A percentile compares a stretch with the other conserved stretches of the same genome.
Conservation (phyloP, 23 red algal genomes). For the Pyropia yezoensis region DNA sequence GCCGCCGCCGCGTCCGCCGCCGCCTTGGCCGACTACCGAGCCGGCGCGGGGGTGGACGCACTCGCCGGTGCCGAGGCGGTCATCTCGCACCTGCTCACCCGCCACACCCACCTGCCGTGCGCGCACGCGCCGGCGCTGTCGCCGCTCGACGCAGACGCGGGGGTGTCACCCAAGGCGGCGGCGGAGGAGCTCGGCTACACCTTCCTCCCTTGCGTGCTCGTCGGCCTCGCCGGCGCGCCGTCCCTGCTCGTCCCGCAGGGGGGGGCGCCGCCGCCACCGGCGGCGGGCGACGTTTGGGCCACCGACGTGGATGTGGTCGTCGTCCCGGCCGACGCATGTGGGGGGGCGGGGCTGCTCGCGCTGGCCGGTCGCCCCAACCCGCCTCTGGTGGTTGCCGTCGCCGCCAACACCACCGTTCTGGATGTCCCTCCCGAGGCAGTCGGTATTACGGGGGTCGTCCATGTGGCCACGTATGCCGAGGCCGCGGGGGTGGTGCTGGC, state of each 20-base stretch:
- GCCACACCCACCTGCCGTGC: constrained; percentile 63
- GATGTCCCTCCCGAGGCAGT: constrained; percentile 25
- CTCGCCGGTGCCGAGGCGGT: constrained; percentile 94
- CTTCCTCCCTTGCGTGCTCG: constrained; percentile 89
- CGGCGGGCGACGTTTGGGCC: constrained; percentile 12
- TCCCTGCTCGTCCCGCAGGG: constrained; percentile 2
- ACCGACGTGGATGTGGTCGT: constrained; percentile 68
- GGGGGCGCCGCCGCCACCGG: neutral
- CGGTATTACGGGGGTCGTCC: constrained; percentile 27
- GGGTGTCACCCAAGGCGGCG: constrained; percentile 72
- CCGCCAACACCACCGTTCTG: constrained; percentile 61
- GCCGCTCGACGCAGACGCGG: constrained; percentile 34
- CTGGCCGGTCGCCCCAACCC: constrained; percentile 16
- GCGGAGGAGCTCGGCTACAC: constrained; percentile 99
- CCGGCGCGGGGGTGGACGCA: constrained; percentile 77
- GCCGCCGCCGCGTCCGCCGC: neutral
- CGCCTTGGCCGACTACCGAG: constrained; percentile 49
- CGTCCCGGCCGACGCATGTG: constrained; percentile 47
- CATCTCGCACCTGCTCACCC: constrained; percentile 72
- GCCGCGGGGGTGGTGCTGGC: constrained; percentile 79
- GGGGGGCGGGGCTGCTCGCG: constrained; percentile 25
- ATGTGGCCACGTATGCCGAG: constrained; percentile 75
- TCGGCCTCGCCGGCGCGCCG: constrained; percentile 76
- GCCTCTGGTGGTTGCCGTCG: constrained; percentile 54
- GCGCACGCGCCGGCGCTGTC: constrained; percentile 83